phyloP scores from a whole-genome alignment of 2,329 filamentous ascomycete genomes.

The Microdochium paspali region DNA sequence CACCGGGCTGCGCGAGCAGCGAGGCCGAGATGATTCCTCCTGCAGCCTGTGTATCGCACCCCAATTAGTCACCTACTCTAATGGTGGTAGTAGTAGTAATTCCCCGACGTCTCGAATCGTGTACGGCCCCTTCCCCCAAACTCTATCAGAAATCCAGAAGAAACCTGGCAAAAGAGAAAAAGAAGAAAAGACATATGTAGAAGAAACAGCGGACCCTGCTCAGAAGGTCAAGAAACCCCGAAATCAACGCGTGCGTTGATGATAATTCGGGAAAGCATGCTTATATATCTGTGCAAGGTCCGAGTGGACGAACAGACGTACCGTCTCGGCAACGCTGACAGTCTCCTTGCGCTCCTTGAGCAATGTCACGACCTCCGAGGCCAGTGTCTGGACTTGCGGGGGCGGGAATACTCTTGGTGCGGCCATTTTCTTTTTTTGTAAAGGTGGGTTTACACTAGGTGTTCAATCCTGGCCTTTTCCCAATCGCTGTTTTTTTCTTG shows the following conservation, averaged over 20 bases:
- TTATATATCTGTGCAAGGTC: not conserved
- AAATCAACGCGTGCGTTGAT: too few species aligned
- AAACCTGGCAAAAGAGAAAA: too few species aligned
- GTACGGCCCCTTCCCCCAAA: too few species aligned
- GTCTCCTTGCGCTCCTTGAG: constrained; percentile 46
- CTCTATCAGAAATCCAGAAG: too few species aligned
- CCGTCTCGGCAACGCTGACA: constrained; percentile 52
- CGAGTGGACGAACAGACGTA: constrained; percentile 17
- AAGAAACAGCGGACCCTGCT: too few species aligned
- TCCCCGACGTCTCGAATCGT: too few species aligned
- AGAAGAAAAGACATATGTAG: too few species aligned
- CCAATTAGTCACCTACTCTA: too few species aligned
- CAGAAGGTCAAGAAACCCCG: too few species aligned
- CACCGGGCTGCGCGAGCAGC: constrained; percentile 48
- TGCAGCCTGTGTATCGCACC: constrained; percentile 29
- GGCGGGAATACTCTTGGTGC: constrained; percentile 15
- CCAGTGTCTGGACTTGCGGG: constrained; percentile 26
- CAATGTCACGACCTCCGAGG: constrained; percentile 38
- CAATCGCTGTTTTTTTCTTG: too few species aligned
- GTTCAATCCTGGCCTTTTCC: not conserved
- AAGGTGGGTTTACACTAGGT: not conserved
- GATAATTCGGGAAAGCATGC: constrained; percentile 3
- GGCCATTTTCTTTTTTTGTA: not conserved
- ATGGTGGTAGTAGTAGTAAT: constrained; percentile 11
- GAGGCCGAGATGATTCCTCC: constrained; percentile 52